Evolutionary conservation across 1,139 yeast genomes (phyloP), one percentile per base, ranked within the genome.

Genomic region (Sugiyamaella sp.): DNA sequence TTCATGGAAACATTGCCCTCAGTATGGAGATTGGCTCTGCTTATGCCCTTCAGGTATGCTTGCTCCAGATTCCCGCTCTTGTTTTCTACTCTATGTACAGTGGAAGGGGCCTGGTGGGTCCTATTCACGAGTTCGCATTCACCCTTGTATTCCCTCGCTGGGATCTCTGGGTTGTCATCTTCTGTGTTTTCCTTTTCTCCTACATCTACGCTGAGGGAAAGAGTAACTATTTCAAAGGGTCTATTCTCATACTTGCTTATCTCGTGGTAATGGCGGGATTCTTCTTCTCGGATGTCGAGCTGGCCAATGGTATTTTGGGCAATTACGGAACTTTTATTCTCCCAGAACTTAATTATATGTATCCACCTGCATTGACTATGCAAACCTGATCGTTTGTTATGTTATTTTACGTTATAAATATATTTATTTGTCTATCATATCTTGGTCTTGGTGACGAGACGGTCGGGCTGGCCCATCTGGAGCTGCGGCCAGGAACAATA

Each of bases 21-120:
- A 66, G 72, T 33, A 89, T 93, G 97, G 99, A 93, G 69, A 93
- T 93, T 69, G 99, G 99, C 59, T 86, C 96, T 61, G 99, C 99
- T 0, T 93, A 93, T 68, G 99, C 97, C 0, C 76, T 93, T 57
- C 99, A 93, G 70, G 99, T 93, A n/a, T 95, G 96, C 60, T 75
- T 93, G 53, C 78, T 93, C 59, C 99, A 93, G 69, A 89, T 93
- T 46, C 99, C 99, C 0, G 85, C 95, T 4, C 78, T 93, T 65
- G 96, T 90, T 2, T 70, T 91, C 14, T 90, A 81, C 66, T 86
- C 97, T 1, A 80, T 88, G 33, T 76, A 73, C 68, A 70, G 64
- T 69, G 73, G 55, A 68, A 66, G 66, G 5, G 63, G 59, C 16
- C 41, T 58, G 16, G 50, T 57, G 9, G 63, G 63, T 1, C 63